Evolutionary conservation across 1,284 basidiomycete genomes (phyloP).

Genomic region (Ganoderma resinaceum): DNA sequence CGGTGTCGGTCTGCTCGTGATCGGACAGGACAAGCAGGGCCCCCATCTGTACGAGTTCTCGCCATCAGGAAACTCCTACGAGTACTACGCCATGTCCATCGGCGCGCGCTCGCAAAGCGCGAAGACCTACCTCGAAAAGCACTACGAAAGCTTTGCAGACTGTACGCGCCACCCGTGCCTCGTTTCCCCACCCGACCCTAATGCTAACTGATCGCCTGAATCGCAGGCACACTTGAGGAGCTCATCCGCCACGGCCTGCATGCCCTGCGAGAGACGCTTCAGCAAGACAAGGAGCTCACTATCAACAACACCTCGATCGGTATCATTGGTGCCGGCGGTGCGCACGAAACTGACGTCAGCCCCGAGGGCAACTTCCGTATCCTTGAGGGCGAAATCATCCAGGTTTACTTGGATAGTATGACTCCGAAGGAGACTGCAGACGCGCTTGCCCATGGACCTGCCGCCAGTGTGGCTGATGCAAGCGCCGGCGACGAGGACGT

Average conservation of each 20-base stretch:
- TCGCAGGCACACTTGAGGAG: conserved; percentile 79
- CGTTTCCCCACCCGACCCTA: neutral
- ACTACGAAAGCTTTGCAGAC: conserved; percentile 87
- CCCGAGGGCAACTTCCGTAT: conserved; percentile 75
- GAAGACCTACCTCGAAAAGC: conserved; percentile 97
- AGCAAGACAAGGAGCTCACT: conserved; percentile 96
- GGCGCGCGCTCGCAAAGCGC: conserved; percentile 97
- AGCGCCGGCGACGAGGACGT: conserved; percentile 72
- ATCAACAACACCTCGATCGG: conserved; percentile 93
- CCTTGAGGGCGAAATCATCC: conserved; percentile 78
- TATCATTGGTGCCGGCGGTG: conserved; percentile 78
- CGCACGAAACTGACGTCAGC: conserved; percentile 59
- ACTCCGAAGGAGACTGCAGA: conserved; percentile 62
- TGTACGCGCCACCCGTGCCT: conserved; percentile 57
- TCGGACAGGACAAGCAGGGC: conserved; percentile 93
- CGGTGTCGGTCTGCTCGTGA: conserved; percentile 98
- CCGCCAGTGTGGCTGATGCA: conserved; percentile 36
- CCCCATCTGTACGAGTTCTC: conserved; percentile 99
- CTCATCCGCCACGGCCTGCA: conserved; percentile 92
- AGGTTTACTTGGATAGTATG: conserved; percentile 77
- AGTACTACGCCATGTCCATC: conserved; percentile 99
- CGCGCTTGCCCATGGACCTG: conserved; percentile 42
- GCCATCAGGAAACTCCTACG: conserved; percentile 96
- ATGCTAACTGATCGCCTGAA: conserved; percentile 11
- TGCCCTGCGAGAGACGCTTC: conserved; percentile 92